Evolutionary conservation across 331 rosid genomes (phyloP).

Genomic region (Malus hybrid): DNA sequence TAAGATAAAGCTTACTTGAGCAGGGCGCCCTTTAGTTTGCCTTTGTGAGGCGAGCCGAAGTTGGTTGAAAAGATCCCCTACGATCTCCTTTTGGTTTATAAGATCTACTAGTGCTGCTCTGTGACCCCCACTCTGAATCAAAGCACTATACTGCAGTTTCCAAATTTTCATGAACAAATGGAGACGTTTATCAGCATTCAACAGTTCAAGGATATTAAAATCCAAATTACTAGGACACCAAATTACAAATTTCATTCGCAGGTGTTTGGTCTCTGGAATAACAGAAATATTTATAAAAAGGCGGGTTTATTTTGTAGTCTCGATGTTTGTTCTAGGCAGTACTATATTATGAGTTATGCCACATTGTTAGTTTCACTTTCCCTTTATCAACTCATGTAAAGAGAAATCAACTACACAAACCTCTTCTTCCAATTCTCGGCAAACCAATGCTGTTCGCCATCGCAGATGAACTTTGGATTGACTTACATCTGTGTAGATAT

Average conservation of each 20-base stretch:
- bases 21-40: conserved; percentile 73
- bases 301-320: neutral
- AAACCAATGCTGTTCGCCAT: conserved; percentile 94
- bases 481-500: conserved; percentile 95
- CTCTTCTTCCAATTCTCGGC: conserved; percentile 97
- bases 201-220: conserved; percentile 7
- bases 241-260: neutral
- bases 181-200: conserved; percentile 12
- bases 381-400: neutral
- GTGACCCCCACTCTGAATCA: conserved; percentile 50
- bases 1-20: conserved; percentile 59
- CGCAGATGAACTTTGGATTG: conserved; percentile 92
- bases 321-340: neutral
- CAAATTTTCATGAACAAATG: conserved; percentile 16
- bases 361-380: neutral
- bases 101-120: conserved; percentile 79
- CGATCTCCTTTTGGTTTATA: conserved; percentile 86
- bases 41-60: conserved; percentile 93
- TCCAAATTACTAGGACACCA: neutral
- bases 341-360: neutral
- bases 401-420: conserved; percentile 27
- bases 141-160: conserved; percentile 73
- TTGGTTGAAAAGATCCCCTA: conserved; percentile 94
- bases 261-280: neutral
- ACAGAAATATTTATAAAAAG: neutral